Evolutionary conservation across 257 asterid genomes (phyloP), one percentile per base, ranked within the genome.

Genomic region (Ophiorrhiza pumila): DNA sequence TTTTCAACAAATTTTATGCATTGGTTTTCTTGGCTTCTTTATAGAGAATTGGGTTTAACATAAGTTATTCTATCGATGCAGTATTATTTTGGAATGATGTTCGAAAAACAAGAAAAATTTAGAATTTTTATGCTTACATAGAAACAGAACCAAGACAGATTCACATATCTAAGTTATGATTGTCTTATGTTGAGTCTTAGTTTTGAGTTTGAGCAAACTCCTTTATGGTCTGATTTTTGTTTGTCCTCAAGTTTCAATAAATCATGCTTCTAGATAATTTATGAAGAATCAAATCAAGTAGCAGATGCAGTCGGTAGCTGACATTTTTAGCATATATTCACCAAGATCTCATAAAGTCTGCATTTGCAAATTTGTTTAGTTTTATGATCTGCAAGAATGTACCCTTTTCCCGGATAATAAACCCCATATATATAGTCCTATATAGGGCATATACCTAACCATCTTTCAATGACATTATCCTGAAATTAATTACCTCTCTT

Each of bases 401-500:
- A 47, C 27, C 10, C 49, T 5, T 71, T 41, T 43, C 1, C 8
- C 0, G 7, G 22, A 41, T 39, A 27, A 14, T 42, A 58, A 58
- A 57, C 42, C 68, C n/a, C n/a, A n/a, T n/a, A n/a, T n/a, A 5
- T 20, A 37, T n/a, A 5, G 1, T 45, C 14, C 2, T 69, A 39
- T 29, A 31, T 60, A 27, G 50, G 69, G 69, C 69, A 71, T 58
- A 71, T 71, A 58, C 47, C 59, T 61, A 69, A 25, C 1, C 29
- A 29, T 58, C n/a, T 9, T 58, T 58, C 46, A 39, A 11, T 37
- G 56, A 37, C 73, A 50, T 39, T 34, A 27, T 37, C 25, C 29
- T 55, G 55, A 29, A 70, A 22, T 70, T 53, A 37, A 2, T n/a
- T n/a, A 37, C 62, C 31, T 52, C 27, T 68, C 47, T 20, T 49